Evolutionary conservation across 2,329 filamentous ascomycete genomes (phyloP).

Genomic region (Pleomassaria siparia): DNA sequence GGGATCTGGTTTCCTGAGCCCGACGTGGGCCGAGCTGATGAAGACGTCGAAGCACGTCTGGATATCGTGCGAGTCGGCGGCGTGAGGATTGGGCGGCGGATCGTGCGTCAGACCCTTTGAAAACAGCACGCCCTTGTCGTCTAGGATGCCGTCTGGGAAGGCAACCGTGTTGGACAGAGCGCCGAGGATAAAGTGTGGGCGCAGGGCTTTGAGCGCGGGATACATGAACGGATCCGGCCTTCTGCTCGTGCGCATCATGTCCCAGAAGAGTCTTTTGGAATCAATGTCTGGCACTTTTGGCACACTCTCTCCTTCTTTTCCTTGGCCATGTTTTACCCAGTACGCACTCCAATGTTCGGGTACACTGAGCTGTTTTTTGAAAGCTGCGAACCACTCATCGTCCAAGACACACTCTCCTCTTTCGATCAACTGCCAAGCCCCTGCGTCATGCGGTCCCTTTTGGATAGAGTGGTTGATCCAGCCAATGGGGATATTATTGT

Average conservation of each 20-base stretch:
- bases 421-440: conserved; percentile 87
- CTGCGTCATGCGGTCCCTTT: conserved; percentile 67
- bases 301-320: conserved; percentile 22
- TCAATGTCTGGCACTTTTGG: conserved; percentile 74
- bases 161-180: conserved; percentile 89
- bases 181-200: conserved; percentile 58
- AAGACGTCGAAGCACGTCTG: conserved; percentile 79
- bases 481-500: conserved; percentile 74
- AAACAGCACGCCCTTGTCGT: conserved; percentile 54
- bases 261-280: conserved; percentile 78
- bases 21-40: conserved; percentile 81
- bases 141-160: conserved; percentile 74
- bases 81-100: conserved; percentile 20
- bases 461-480: conserved; percentile 94
- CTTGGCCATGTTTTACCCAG: conserved; percentile 30
- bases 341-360: conserved; percentile 68
- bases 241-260: conserved; percentile 80
- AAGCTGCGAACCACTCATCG: conserved; percentile 71
- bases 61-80: conserved; percentile 52
- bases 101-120: conserved; percentile 37
- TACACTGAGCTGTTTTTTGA: conserved; percentile 72
- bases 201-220: conserved; percentile 73
- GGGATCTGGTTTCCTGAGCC: conserved; percentile 83
- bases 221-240: conserved; percentile 83
- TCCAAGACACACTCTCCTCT: conserved; percentile 79